Evolutionary conservation across 805 yeast genomes (phyloP).

Genomic region (Brettanomyces anomalus): DNA sequence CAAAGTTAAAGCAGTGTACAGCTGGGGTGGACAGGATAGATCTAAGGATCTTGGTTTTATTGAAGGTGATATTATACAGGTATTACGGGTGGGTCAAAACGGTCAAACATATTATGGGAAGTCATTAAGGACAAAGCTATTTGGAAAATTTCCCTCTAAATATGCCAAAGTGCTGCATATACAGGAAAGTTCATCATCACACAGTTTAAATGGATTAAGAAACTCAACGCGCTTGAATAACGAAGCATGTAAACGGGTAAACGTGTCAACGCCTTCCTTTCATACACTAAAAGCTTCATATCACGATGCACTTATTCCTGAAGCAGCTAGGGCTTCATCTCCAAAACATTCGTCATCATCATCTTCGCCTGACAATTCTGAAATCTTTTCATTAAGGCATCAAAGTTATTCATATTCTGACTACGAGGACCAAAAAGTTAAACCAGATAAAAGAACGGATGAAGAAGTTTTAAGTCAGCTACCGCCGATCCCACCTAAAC

Average conservation of each 20-base stretch:
- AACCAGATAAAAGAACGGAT: constrained; percentile 3
- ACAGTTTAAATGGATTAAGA: constrained; percentile 8
- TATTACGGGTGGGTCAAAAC: constrained; percentile 59
- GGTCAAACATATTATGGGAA: constrained; percentile 92
- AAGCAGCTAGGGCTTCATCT: background rate
- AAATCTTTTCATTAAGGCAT: constrained; percentile 5
- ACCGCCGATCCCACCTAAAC: constrained; percentile 34
- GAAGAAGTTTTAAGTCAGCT: constrained; percentile 2
- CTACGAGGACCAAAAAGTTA: constrained; percentile 5
- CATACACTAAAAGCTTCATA: background rate
- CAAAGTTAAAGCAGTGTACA: constrained; percentile 53
- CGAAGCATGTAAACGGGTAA: background rate
- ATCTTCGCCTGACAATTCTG: constrained; percentile 7
- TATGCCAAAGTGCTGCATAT: constrained; percentile 55
- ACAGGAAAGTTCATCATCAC: constrained; percentile 12
- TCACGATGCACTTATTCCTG: background rate
- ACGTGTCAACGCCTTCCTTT: constrained; percentile 1
- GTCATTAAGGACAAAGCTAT: constrained; percentile 67
- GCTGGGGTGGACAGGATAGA: constrained; percentile 90
- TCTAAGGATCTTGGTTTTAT: constrained; percentile 80
- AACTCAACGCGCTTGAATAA: background rate
- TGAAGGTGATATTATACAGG: constrained; percentile 89
- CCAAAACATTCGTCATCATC: background rate
- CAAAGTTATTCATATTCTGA: constrained; percentile 4
- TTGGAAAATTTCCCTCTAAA: constrained; percentile 83